These are phyloP conservation scores for Phylloporus sp. DNA, from an alignment of 768 basidiomycete genomes.

Conservation along the genomic window DNA sequence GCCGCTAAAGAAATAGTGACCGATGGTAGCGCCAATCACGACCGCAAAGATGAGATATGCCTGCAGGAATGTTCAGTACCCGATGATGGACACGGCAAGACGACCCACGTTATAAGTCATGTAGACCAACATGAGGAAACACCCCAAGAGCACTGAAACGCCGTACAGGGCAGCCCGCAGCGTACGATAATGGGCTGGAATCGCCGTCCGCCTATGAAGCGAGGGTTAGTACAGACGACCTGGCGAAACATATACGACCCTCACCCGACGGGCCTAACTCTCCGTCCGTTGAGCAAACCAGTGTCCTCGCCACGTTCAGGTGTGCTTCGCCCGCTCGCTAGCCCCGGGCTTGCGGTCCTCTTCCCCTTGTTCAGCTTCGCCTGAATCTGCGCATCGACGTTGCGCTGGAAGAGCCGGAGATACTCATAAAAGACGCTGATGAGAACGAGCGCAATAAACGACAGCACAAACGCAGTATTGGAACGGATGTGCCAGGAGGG, in stretches of 20 bases:
- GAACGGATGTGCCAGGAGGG: slow-evolving; percentile 70
- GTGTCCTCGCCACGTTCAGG: slow-evolving; percentile 49
- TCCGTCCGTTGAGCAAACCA: slow-evolving; percentile 49
- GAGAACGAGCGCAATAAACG: slow-evolving; percentile 58
- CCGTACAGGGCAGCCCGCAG: slow-evolving; percentile 71
- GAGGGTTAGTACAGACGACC: slow-evolving; percentile 36
- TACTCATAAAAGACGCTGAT: slow-evolving; percentile 81
- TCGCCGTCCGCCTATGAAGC: not conserved
- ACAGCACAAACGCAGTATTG: slow-evolving; percentile 53
- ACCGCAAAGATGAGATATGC: slow-evolving; percentile 84
- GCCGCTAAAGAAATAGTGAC: slow-evolving; percentile 74
- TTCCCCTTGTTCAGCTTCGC: slow-evolving; percentile 44
- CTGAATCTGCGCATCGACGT: slow-evolving; percentile 58
- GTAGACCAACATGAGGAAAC: slow-evolving; percentile 92
- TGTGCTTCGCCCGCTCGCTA: slow-evolving; percentile 37
- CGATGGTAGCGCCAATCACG: slow-evolving; percentile 75
- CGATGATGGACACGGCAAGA: not conserved
- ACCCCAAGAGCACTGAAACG: slow-evolving; percentile 70
- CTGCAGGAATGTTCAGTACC: slow-evolving; percentile 34
- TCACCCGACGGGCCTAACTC: slow-evolving; percentile 43
- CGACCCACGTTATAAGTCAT: slow-evolving; percentile 91
- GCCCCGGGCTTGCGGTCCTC: slow-evolving; percentile 38
- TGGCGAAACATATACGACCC: not conserved
- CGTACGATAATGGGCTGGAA: slow-evolving; percentile 37
- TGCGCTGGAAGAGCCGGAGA: slow-evolving; percentile 59